These are phyloP conservation scores for Peronosclerospora sorghi DNA, from an alignment of 352 stramenopile species.

Conservation along the genomic window DNA sequence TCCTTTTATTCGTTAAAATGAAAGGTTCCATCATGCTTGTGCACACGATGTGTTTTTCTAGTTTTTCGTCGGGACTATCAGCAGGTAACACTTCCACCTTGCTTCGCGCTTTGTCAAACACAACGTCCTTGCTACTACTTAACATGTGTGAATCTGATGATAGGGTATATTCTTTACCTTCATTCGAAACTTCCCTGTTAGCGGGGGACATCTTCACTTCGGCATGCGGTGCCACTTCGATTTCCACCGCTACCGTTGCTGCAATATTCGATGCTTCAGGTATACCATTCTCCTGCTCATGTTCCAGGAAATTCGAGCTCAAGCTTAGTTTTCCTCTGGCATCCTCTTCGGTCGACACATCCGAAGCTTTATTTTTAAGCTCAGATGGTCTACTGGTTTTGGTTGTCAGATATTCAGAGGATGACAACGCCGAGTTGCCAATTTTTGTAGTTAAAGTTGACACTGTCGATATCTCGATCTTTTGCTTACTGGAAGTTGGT, in stretches of 20 bases:
- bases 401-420: not conserved
- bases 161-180: not conserved
- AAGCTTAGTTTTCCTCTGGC: slow-evolving; percentile 3
- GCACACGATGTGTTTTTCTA: not conserved
- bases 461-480: slow-evolving; percentile 1
- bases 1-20: not conserved
- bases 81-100: not conserved
- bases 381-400: not conserved
- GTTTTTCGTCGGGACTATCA: slow-evolving; percentile 1
- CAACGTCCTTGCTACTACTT: not conserved
- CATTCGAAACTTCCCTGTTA: not conserved
- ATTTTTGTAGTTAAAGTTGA: slow-evolving; percentile 2
- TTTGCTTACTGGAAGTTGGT: slow-evolving; percentile 1
- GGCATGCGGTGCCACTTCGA: slow-evolving; percentile 10
- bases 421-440: not conserved
- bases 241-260: slow-evolving; percentile 5
- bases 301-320: not conserved
- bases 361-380: not conserved
- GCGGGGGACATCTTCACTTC: slow-evolving; percentile 2
- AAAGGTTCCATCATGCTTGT: not conserved
- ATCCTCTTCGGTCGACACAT: not conserved
- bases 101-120: not conserved
- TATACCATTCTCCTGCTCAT: not conserved
- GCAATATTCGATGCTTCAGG: not conserved
- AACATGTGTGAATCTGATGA: not conserved